These are phyloP conservation scores for Kodamaea alishanica DNA, from an alignment of 1,139 yeast species.

Conservation along the genomic window DNA sequence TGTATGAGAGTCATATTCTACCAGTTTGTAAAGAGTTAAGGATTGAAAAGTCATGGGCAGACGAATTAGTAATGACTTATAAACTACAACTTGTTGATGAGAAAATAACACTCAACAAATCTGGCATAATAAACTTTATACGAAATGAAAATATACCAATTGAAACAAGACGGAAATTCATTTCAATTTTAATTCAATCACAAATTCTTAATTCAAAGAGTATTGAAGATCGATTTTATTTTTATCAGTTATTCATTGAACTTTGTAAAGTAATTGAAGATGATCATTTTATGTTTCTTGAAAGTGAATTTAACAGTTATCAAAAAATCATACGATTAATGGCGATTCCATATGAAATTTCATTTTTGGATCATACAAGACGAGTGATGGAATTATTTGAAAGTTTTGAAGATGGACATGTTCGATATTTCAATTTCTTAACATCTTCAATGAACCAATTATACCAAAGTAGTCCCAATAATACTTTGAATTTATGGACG, in stretches of 20 bases:
- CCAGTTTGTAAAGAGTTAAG: slow-evolving; percentile 14
- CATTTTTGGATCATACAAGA: slow-evolving; percentile 11
- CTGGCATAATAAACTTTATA: slow-evolving; percentile 15
- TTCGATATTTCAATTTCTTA: slow-evolving; percentile 18
- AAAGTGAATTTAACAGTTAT: slow-evolving; percentile 17
- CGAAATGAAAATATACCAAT: slow-evolving; percentile 10
- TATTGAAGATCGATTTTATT: slow-evolving; percentile 12
- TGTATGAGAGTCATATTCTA: slow-evolving; percentile 18
- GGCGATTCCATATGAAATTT: slow-evolving; percentile 12
- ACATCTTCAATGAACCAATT: slow-evolving; percentile 22
- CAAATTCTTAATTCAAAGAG: slow-evolving; percentile 17
- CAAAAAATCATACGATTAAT: slow-evolving; percentile 18
- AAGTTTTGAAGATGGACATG: slow-evolving; percentile 6
- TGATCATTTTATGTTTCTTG: slow-evolving; percentile 18
- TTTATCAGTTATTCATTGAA: slow-evolving; percentile 18
- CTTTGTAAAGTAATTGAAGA: slow-evolving; percentile 18
- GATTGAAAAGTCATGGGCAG: slow-evolving; percentile 20
- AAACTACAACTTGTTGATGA: slow-evolving; percentile 16
- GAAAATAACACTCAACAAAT: slow-evolving; percentile 12
- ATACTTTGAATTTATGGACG: slow-evolving; percentile 24
- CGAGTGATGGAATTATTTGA: slow-evolving; percentile 7
- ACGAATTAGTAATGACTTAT: slow-evolving; percentile 20
- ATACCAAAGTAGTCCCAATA: slow-evolving; percentile 18
- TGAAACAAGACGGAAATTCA: slow-evolving; percentile 16
- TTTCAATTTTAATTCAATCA: slow-evolving; percentile 19